Conservation (phyloP, 192 early-diverging fungal genomes). For the Dispira simplex region DNA sequence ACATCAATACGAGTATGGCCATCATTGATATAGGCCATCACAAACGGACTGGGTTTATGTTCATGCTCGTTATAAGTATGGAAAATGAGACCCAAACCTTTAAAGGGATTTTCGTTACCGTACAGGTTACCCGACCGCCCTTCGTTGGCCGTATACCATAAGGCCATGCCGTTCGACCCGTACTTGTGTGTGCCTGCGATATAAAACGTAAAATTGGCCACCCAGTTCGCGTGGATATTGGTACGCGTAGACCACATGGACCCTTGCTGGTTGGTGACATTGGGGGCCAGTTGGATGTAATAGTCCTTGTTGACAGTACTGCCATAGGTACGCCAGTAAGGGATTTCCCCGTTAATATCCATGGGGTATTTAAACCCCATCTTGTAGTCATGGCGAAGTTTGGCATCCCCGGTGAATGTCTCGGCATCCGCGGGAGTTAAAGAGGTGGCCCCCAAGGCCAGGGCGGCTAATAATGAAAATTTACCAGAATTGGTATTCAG, state of each 20-base stretch:
- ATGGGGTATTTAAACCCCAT: constrained; percentile 41
- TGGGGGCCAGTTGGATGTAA: constrained; percentile 41
- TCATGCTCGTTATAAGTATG: constrained; percentile 26
- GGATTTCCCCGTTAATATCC: constrained; percentile 26
- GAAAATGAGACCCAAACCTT: constrained; percentile 47
- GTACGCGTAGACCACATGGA: constrained; percentile 39
- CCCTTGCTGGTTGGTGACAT: constrained; percentile 35
- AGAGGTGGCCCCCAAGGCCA: not conserved
- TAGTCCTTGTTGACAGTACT: constrained; percentile 19
- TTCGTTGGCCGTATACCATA: constrained; percentile 63
- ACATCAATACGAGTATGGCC: constrained; percentile 12
- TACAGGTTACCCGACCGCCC: constrained; percentile 36
- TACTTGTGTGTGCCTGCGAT: constrained; percentile 36
- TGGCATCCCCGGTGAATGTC: not conserved
- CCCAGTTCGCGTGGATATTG: constrained; percentile 56
- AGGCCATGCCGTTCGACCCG: constrained; percentile 61
- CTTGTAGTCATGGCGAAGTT: constrained; percentile 35
- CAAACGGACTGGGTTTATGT: constrained; percentile 6
- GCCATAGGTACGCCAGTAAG: constrained; percentile 30
- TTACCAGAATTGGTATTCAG: no score
- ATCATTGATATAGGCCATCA: constrained; percentile 7
- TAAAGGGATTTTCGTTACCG: constrained; percentile 49
- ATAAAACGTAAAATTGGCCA: constrained; percentile 43
- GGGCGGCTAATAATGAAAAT: not conserved
- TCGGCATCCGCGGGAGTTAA: not conserved